Evolutionary conservation across 2,329 filamentous ascomycete genomes (phyloP).

Genomic region (Claviceps sp.): DNA sequence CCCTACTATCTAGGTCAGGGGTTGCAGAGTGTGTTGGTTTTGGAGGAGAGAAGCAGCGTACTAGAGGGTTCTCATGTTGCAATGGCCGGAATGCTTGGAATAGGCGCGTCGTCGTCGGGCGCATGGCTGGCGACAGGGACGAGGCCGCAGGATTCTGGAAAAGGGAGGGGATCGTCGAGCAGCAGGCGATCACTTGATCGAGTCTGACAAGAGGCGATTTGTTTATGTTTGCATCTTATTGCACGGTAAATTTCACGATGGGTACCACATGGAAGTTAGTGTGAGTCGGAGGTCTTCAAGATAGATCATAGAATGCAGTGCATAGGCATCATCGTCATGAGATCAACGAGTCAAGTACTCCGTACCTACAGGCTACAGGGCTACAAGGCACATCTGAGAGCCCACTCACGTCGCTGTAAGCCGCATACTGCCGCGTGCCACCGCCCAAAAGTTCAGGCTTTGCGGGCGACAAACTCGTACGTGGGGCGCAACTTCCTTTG

Average conservation of each 20-base stretch:
- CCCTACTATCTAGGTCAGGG: conserved; percentile 40
- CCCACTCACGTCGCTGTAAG: background rate
- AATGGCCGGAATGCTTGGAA: conserved; percentile 19
- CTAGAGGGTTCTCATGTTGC: conserved; percentile 76
- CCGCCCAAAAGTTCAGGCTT: conserved; percentile 37
- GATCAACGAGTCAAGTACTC: background rate
- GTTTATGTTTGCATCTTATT: background rate
- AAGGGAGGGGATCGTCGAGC: too few relatives aligned
- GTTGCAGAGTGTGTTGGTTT: background rate
- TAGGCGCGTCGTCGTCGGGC: conserved; percentile 21
- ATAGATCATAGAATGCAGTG: background rate
- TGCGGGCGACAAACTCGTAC: conserved; percentile 15
- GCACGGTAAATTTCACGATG: background rate
- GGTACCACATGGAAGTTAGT: too few relatives aligned
- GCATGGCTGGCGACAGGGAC: conserved; percentile 19
- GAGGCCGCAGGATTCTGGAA: background rate
- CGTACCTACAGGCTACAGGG: background rate
- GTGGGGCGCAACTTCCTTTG: conserved; percentile 12
- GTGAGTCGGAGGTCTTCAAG: background rate
- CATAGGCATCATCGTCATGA: background rate
- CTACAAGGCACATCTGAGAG: background rate
- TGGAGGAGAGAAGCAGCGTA: conserved; percentile 24
- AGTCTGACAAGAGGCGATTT: background rate
- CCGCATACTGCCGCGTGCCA: conserved; percentile 29
- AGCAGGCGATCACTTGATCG: background rate